Evolutionary conservation across 225 moss, liverwort and hornwort species (phyloP).

Genomic region (Bryum argenteum): DNA sequence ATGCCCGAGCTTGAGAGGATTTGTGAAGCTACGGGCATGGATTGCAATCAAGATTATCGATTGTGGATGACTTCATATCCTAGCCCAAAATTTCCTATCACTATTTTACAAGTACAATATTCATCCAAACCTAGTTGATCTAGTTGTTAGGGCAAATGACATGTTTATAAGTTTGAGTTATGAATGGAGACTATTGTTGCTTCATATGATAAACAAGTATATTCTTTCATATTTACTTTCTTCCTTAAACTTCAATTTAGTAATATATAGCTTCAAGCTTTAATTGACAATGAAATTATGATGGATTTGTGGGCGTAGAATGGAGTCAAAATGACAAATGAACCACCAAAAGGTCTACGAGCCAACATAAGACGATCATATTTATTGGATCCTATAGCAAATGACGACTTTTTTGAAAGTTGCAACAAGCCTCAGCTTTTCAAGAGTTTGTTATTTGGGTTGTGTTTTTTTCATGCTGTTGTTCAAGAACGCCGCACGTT

Average conservation of each 20-base stretch:
- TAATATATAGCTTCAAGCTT: too few species aligned
- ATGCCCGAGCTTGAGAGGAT: constrained; percentile 88
- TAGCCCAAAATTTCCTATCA: constrained; percentile 86
- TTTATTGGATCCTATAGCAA: constrained; percentile 74
- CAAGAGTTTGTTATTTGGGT: constrained; percentile 83
- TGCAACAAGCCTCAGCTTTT: constrained; percentile 71
- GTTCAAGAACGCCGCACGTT: constrained; percentile 91
- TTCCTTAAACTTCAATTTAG: too few species aligned
- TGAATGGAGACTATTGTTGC: too few species aligned
- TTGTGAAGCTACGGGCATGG: constrained; percentile 64
- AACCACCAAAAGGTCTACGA: constrained; percentile 87
- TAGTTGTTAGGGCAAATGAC: too few species aligned
- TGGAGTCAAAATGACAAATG: constrained; percentile 98
- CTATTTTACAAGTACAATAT: constrained; percentile 68
- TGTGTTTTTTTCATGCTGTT: constrained; percentile 85
- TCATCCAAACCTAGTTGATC: not conserved
- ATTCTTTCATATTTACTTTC: too few species aligned
- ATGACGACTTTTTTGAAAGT: constrained; percentile 86
- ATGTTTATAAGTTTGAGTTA: too few species aligned
- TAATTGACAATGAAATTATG: not conserved
- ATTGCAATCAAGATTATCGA: constrained; percentile 82
- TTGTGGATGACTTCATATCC: constrained; percentile 99
- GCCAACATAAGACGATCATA: constrained; percentile 85
- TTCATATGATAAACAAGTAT: too few species aligned
- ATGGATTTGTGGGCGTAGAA: constrained; percentile 45